A percentile compares a stretch with the other conserved stretches of the same genome.
Evolutionary conservation across 345 rosid genomes (phyloP).

Genomic region (Diplotaxis tenuifolia): DNA sequence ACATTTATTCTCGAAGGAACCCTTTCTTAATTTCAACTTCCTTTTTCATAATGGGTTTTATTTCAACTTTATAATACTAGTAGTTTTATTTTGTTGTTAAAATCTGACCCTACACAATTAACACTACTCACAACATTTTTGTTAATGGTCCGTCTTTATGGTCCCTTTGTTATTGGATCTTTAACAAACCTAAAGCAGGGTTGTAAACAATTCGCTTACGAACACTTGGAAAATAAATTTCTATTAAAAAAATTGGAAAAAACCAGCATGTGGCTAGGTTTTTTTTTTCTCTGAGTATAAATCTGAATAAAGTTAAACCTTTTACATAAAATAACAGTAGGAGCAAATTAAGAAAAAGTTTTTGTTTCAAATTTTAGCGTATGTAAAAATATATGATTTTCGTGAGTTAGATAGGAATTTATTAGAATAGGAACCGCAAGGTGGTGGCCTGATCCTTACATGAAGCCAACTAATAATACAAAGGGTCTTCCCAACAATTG

Average conservation of each 20-base stretch:
- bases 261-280: conserved; percentile 18
- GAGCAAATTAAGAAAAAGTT: conserved; percentile 17
- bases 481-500: conserved; percentile 13
- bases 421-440: conserved; percentile 31
- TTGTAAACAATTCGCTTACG: conserved; percentile 6
- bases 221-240: conserved; percentile 6
- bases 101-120: conserved; percentile 26
- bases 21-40: conserved; percentile 3
- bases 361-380: conserved; percentile 2
- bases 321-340: not conserved
- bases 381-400: conserved; percentile 5
- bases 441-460: conserved; percentile 35
- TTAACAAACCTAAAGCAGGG: conserved; percentile 26
- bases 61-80: conserved; percentile 12
- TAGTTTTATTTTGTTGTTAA: conserved; percentile 23
- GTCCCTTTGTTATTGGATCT: conserved; percentile 22
- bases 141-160: conserved; percentile 19
- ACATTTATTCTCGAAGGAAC: conserved; percentile 17
- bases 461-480: conserved; percentile 34
- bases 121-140: conserved; percentile 11
- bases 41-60: conserved; percentile 1
- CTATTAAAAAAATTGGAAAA: conserved; percentile 14
- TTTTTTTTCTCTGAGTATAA: conserved; percentile 24
- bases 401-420: conserved; percentile 29
- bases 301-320: not conserved